Conservation (phyloP, 2,329 filamentous ascomycete genomes). For the Plectosphaerella cucumerina region DNA sequence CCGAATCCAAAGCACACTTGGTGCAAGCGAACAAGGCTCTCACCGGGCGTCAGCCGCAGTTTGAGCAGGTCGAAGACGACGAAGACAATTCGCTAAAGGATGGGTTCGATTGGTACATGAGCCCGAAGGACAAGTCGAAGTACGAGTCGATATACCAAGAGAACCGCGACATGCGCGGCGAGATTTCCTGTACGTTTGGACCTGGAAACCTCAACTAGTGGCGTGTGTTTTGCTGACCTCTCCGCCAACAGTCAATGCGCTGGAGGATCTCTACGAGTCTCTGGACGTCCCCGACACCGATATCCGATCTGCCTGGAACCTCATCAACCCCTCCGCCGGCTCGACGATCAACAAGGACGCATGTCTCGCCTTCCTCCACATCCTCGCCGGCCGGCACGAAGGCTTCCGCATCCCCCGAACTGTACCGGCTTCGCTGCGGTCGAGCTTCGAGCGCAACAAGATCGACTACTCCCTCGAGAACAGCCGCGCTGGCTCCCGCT, state of each 20-base stretch:
- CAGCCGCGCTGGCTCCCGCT: constrained; percentile 64
- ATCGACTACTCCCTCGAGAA: constrained; percentile 94
- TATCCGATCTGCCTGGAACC: constrained; percentile 90
- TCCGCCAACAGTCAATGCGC: constrained; percentile 60
- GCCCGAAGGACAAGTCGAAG: constrained; percentile 80
- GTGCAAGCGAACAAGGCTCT: constrained; percentile 80
- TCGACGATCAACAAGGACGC: constrained; percentile 91
- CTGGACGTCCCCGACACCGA: constrained; percentile 73
- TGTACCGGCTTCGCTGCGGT: constrained; percentile 84
- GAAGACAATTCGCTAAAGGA: constrained; percentile 85
- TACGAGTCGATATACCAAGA: constrained; percentile 98
- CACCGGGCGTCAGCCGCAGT: constrained; percentile 72
- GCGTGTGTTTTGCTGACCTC: constrained; percentile 6
- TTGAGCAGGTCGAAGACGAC: constrained; percentile 81
- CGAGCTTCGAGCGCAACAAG: constrained; percentile 90
- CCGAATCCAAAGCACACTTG: constrained; percentile 88
- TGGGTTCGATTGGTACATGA: constrained; percentile 99
- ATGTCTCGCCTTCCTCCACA: constrained; percentile 89
- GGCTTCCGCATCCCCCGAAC: constrained; percentile 90
- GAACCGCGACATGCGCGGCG: constrained; percentile 81
- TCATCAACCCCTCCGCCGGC: constrained; percentile 86
- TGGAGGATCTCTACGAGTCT: constrained; percentile 81
- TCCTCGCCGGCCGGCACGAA: constrained; percentile 92
- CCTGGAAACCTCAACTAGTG: background rate
- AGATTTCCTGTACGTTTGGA: constrained; percentile 63